phyloP scores from a whole-genome alignment of 352 stramenopile species.

The Phytophthora nicotianae region DNA sequence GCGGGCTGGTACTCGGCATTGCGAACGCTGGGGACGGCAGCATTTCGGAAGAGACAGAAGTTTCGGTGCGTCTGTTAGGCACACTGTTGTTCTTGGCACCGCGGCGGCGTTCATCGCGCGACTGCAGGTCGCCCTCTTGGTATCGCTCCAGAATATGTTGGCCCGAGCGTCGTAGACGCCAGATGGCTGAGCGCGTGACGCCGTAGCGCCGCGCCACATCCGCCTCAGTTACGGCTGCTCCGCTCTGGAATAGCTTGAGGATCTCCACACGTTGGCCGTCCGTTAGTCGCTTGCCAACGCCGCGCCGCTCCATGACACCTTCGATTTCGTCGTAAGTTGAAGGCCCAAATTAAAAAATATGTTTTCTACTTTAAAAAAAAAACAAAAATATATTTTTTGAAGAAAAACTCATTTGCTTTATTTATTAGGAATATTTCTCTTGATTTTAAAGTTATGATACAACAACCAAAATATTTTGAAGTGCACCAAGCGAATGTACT shows the following conservation, averaged over 20 bases:
- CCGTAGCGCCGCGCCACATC: slow-evolving; percentile 52
- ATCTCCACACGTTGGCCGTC: slow-evolving; percentile 59
- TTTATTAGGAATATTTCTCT: too few species aligned
- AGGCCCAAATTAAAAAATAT: not conserved
- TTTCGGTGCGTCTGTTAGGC: not conserved
- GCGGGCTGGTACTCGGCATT: not conserved
- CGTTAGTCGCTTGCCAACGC: slow-evolving; percentile 51
- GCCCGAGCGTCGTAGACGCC: slow-evolving; percentile 43
- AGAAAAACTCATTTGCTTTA: too few species aligned
- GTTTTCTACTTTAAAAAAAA: not conserved
- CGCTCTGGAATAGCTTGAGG: slow-evolving; percentile 54
- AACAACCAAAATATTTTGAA: too few species aligned
- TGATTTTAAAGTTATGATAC: too few species aligned
- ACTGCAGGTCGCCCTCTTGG: slow-evolving; percentile 45
- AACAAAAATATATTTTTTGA: not conserved
- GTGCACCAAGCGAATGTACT: slow-evolving; percentile 45
- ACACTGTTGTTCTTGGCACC: slow-evolving; percentile 17
- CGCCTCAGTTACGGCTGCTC: slow-evolving; percentile 41
- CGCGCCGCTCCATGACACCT: slow-evolving; percentile 36
- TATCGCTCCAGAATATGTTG: slow-evolving; percentile 51
- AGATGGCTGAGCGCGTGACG: slow-evolving; percentile 54
- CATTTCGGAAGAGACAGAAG: not conserved
- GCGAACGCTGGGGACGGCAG: not conserved
- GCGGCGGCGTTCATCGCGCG: slow-evolving; percentile 42
- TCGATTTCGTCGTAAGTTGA: not conserved